Conservation (phyloP, 805 yeast genomes). For the Komagataella pastoris region DNA sequence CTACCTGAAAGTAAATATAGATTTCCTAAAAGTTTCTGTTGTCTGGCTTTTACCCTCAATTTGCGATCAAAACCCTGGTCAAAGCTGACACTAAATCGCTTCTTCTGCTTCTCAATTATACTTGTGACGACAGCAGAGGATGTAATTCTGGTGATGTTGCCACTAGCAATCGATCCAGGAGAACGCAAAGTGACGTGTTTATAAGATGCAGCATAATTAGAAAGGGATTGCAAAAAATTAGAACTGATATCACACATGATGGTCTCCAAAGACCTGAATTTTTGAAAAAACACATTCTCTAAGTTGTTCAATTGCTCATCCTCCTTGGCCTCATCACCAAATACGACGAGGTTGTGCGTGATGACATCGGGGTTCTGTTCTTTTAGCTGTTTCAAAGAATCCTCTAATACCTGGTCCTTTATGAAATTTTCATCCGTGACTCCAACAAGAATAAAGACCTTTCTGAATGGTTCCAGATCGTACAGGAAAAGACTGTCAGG, state of each 20-base stretch:
- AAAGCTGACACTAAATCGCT: conserved; percentile 15
- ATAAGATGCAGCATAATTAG: conserved; percentile 59
- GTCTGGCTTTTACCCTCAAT: conserved; percentile 53
- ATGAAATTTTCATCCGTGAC: conserved; percentile 17
- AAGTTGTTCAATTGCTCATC: conserved; percentile 2
- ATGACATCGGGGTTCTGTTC: conserved; percentile 36
- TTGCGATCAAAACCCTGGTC: conserved; percentile 21
- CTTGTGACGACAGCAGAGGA: neutral
- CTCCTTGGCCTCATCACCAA: conserved; percentile 26
- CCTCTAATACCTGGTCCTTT: conserved; percentile 11
- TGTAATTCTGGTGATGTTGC: conserved; percentile 18
- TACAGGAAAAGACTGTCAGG: conserved; percentile 55
- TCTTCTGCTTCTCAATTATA: conserved; percentile 10
- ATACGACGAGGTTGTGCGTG: conserved; percentile 39
- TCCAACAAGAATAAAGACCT: conserved; percentile 50
- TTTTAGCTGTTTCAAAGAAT: conserved; percentile 25
- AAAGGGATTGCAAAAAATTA: conserved; percentile 48
- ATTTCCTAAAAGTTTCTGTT: conserved; percentile 61
- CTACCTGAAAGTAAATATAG: conserved; percentile 75
- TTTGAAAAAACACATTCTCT: neutral
- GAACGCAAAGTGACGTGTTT: conserved; percentile 73
- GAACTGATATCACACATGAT: conserved; percentile 61
- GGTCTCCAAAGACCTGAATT: conserved; percentile 31
- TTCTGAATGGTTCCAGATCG: conserved; percentile 85
- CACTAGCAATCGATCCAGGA: conserved; percentile 53